Evolutionary conservation across 2,329 filamentous ascomycete species (phyloP).

Genomic region (Coniochaeta ligniaria): DNA sequence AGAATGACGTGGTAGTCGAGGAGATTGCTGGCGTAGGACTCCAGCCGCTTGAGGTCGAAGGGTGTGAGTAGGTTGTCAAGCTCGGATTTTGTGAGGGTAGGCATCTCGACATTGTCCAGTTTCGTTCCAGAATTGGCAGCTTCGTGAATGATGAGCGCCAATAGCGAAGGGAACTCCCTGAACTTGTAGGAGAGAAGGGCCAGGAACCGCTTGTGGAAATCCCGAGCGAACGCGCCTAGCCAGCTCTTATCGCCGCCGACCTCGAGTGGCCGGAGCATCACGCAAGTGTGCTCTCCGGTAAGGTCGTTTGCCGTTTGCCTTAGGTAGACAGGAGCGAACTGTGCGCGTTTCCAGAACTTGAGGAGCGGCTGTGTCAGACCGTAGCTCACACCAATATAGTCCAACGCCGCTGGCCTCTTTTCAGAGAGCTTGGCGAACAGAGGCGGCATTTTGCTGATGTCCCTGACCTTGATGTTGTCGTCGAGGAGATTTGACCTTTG

Average conservation of each 20-base stretch:
- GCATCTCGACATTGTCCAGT: constrained; percentile 33
- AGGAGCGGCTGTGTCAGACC: constrained; percentile 81
- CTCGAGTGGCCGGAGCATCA: constrained; percentile 83
- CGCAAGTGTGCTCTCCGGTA: constrained; percentile 94
- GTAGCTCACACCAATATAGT: constrained; percentile 94
- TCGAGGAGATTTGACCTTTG: constrained; percentile 68
- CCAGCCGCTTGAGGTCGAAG: constrained; percentile 90
- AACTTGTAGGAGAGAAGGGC: constrained; percentile 90
- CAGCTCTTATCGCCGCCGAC: constrained; percentile 65
- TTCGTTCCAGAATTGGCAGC: constrained; percentile 68
- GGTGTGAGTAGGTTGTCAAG: constrained; percentile 76
- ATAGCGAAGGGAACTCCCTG: constrained; percentile 67
- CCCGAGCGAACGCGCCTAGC: constrained; percentile 84
- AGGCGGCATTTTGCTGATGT: constrained; percentile 87
- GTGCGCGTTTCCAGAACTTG: constrained; percentile 91
- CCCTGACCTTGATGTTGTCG: constrained; percentile 83
- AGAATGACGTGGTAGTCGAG: constrained; percentile 97
- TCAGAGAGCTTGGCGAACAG: constrained; percentile 85
- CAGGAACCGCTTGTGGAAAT: constrained; percentile 93
- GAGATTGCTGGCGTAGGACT: constrained; percentile 94
- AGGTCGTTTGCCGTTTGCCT: constrained; percentile 92
- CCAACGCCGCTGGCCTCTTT: constrained; percentile 68
- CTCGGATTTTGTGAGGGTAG: constrained; percentile 60
- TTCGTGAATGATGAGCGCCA: constrained; percentile 82
- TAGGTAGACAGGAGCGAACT: constrained; percentile 85